Conservation (phyloP, 768 basidiomycete genomes). For the Trametes meyenii region DNA sequence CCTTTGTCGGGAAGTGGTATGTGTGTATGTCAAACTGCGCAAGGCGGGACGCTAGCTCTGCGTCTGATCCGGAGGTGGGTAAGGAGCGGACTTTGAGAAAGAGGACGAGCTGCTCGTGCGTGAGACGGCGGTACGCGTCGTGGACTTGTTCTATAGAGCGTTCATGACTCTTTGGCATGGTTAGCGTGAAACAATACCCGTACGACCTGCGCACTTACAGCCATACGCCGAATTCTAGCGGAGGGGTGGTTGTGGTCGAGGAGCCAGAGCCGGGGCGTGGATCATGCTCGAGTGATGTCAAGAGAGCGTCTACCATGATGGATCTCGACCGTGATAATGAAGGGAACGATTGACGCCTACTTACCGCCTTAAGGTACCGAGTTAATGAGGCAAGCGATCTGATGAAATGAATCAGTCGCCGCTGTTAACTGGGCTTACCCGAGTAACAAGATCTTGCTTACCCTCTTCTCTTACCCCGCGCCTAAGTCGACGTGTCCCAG, state of each 20-base stretch:
- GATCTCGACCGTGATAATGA: not conserved
- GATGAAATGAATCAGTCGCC: no score
- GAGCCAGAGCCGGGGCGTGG: not conserved
- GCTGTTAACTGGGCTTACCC: no score
- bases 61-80: constrained; percentile 62
- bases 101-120: constrained; percentile 67
- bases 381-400: no score
- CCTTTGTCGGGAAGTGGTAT: constrained; percentile 53
- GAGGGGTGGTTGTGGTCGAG: not conserved
- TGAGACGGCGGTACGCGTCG: constrained; percentile 70
- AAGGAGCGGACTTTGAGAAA: constrained; percentile 76
- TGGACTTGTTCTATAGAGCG: constrained; percentile 48
- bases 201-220: constrained; percentile 14
- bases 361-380: no score
- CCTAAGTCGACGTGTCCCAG: not conserved
- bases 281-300: not conserved
- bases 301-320: not conserved
- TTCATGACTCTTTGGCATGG: constrained; percentile 26
- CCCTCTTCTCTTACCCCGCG: no score
- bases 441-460: no score
- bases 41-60: constrained; percentile 70
- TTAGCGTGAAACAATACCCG: constrained; percentile 2
- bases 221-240: constrained; percentile 22
- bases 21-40: constrained; percentile 75
- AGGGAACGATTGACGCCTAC: no score